Conservation (phyloP, 805 yeast species). For the Barnettozyma vustinii region DNA sequence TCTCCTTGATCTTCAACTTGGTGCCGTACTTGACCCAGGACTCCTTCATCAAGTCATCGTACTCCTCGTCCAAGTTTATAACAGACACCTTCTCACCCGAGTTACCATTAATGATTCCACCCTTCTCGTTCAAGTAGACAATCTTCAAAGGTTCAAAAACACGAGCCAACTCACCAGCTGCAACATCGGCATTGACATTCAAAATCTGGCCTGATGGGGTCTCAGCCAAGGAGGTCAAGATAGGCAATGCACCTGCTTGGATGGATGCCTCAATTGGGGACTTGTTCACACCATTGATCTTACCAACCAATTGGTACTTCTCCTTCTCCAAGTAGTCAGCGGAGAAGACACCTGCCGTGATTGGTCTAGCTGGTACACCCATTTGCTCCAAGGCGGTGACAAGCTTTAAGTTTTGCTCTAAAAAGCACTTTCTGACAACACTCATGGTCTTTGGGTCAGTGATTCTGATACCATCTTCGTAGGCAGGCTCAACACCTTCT, state of each 20-base stretch:
- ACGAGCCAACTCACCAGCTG: slow-evolving; percentile 96
- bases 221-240: slow-evolving; percentile 93
- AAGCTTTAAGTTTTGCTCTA: slow-evolving; percentile 90
- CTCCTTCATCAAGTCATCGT: slow-evolving; percentile 82
- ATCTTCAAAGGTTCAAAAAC: slow-evolving; percentile 96
- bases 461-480: slow-evolving; percentile 93
- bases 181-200: slow-evolving; percentile 97
- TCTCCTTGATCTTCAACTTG: slow-evolving; percentile 92
- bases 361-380: slow-evolving; percentile 98
- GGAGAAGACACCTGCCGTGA: slow-evolving; percentile 93
- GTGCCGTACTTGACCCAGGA: slow-evolving; percentile 99
- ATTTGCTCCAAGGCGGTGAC: slow-evolving; percentile 93
- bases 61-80: slow-evolving; percentile 95
- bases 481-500: slow-evolving; percentile 93
- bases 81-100: slow-evolving; percentile 86
- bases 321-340: slow-evolving; percentile 90
- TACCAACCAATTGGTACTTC: slow-evolving; percentile 90
- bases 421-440: slow-evolving; percentile 90
- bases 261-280: slow-evolving; percentile 90
- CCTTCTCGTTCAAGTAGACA: slow-evolving; percentile 94
- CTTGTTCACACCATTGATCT: slow-evolving; percentile 80
- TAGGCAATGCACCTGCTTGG: slow-evolving; percentile 94
- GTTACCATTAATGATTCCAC: slow-evolving; percentile 91
- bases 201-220: slow-evolving; percentile 94
- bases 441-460: slow-evolving; percentile 94